Base-by-base conservation (phyloP, 2,329 filamentous ascomycete species). In the Acephala macrosclerotiorum region DNA sequence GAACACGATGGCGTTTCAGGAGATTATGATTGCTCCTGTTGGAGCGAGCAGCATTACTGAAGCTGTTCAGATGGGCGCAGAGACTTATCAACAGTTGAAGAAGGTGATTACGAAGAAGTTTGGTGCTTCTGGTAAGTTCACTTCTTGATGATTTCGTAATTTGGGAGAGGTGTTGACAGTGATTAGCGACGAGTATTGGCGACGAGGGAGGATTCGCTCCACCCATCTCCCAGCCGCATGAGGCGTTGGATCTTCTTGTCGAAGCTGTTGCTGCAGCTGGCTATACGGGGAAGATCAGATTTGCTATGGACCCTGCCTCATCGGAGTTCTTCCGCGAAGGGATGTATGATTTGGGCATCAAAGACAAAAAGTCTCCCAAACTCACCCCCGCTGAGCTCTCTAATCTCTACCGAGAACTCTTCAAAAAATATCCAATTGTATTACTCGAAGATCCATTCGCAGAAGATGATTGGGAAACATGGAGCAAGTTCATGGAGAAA, bases 1-100 rank as follows among this genome's bases (percentile, higher is more conserved):
- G 16, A 79, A 79, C 58, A 65, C 67, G 3, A 77, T 87, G 73
- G 84, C 85, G 53, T 87, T 87, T 79, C 85, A 87, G 76, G 74
- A 74, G 60, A 69, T 75, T 42, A 76, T 76, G 73, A 64, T 75
- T 35, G 74, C 73, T 14, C 66, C 69, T 22, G 67, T 71, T 2
- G 73, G 74, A 2, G 74, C 73, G 0, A 66, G 53, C 16, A 68
- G 67, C 14, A 66, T 76, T 12, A 66, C 70, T 20, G 67, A 77
- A 20, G 76, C 73, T 22, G 70, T 78, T n/a, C 73, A 71, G 36
- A 74, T 76, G 70, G 75, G 74, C 4, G 62, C 73, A 25, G 77
- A 79, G 64, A 72, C 77, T 3, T 79, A 79, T 65, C 74, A 76
- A 53, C 49, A 66, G 5, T 65, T 79, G 33, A 79, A 77, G 64